phyloP scores from a whole-genome alignment of 1,284 basidiomycete species.

The Apiotrichum mycotoxinovorans region DNA sequence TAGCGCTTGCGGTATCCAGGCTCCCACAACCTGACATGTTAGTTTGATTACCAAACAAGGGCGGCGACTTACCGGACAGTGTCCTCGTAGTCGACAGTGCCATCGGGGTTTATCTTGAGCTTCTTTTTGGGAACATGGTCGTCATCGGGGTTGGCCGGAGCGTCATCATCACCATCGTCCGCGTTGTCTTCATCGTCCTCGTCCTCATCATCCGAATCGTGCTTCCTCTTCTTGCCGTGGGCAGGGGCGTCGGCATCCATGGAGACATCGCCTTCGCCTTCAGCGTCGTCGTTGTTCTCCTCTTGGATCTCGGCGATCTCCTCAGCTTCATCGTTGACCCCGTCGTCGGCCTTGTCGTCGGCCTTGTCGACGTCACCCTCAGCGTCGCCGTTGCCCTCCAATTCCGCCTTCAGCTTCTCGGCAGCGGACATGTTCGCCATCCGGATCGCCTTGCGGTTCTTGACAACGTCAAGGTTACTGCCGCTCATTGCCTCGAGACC shows the following conservation, averaged over 20 bases:
- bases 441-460: conserved; percentile 80
- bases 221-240: conserved; percentile 65
- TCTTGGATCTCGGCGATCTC: conserved; percentile 17
- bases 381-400: conserved; percentile 56
- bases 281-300: conserved; percentile 22
- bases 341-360: conserved; percentile 10
- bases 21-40: conserved; percentile 63
- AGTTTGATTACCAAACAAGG: neutral
- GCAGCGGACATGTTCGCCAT: conserved; percentile 96
- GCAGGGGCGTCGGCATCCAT: conserved; percentile 22
- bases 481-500: conserved; percentile 52
- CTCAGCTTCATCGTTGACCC: conserved; percentile 10
- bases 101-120: conserved; percentile 77
- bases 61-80: conserved; percentile 62
- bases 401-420: conserved; percentile 85
- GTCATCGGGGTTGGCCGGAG: conserved; percentile 46
- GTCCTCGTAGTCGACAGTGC: conserved; percentile 67
- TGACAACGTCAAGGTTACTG: conserved; percentile 79
- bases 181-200: conserved; percentile 37
- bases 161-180: conserved; percentile 48
- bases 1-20: conserved; percentile 94
- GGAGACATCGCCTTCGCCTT: conserved; percentile 12
- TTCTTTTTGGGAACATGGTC: conserved; percentile 52
- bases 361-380: conserved; percentile 21
- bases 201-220: conserved; percentile 53